Evolutionary conservation across 2,329 filamentous ascomycete genomes (phyloP).

Genomic region (Colletotrichum sidae): DNA sequence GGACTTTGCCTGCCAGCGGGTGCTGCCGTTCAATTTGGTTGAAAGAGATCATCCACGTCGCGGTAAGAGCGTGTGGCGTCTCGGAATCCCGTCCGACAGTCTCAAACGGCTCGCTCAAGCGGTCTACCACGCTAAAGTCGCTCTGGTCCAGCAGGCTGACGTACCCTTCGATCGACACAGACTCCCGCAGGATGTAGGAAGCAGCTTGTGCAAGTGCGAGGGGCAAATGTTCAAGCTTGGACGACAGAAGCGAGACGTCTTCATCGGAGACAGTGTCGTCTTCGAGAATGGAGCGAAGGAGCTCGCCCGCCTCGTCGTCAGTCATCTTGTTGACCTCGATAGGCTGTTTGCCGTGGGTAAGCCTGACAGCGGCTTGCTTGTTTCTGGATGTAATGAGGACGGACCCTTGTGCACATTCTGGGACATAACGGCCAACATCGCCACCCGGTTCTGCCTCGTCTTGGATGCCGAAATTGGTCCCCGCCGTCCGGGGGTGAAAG

Average conservation of each 20-base stretch:
- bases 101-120: conserved; percentile 47
- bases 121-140: conserved; percentile 37
- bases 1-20: conserved; percentile 51
- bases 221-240: conserved; percentile 39
- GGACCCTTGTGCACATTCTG: conserved; percentile 44
- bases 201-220: conserved; percentile 49
- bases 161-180: conserved; percentile 42
- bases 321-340: conserved; percentile 47
- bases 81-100: conserved; percentile 43
- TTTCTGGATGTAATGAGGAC: conserved; percentile 50
- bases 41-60: conserved; percentile 45
- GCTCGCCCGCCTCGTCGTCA: conserved; percentile 40
- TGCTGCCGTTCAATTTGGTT: conserved; percentile 46
- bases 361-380: conserved; percentile 43
- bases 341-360: conserved; percentile 39
- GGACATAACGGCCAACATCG: conserved; percentile 42
- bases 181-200: conserved; percentile 49
- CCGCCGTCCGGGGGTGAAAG: not conserved
- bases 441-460: conserved; percentile 33
- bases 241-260: conserved; percentile 38
- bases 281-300: conserved; percentile 40
- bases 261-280: not conserved
- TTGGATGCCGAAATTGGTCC: too few relatives aligned
- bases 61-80: conserved; percentile 42
- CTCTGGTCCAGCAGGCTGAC: conserved; percentile 42